Evolutionary conservation across 2,329 filamentous ascomycete species (phyloP).

Genomic region (Pestalotiopsis sp.): DNA sequence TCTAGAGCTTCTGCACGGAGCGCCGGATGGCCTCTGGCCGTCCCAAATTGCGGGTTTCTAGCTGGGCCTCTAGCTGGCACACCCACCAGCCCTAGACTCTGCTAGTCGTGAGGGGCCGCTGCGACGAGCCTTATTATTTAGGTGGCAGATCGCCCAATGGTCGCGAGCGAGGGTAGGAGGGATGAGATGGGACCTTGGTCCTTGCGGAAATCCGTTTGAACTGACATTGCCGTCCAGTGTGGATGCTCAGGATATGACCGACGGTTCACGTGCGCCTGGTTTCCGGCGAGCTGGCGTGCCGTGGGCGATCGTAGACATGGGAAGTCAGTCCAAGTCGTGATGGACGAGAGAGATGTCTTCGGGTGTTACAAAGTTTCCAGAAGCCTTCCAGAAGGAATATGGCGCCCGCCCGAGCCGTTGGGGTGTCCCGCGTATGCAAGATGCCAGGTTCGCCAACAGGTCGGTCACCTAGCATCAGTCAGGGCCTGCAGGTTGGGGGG

Average conservation of each 20-base stretch:
- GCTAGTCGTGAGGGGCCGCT: constrained; percentile 6
- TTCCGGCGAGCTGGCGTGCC: neutral
- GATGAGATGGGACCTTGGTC: constrained; percentile 4
- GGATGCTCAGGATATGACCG: constrained; percentile 1
- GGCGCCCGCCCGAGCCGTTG: neutral
- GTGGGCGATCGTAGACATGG: neutral
- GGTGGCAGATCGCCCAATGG: constrained; percentile 1
- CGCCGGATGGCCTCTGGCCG: constrained; percentile 18
- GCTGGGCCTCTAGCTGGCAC: neutral
- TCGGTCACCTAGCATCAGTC: neutral
- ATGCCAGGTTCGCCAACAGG: neutral
- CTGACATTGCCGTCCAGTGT: constrained; percentile 1
- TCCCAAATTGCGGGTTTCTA: neutral
- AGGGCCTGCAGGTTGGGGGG: neutral
- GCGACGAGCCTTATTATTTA: constrained; percentile 7
- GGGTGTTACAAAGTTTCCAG: neutral
- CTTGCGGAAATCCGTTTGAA: constrained; percentile 3
- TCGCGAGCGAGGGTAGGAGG: neutral
- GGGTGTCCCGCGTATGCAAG: neutral
- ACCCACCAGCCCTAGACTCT: neutral
- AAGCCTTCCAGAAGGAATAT: constrained; percentile 10
- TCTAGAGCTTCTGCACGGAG: constrained; percentile 28
- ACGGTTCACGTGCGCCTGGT: neutral
- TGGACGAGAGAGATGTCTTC: neutral
- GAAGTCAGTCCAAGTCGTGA: neutral